A percentile compares a stretch with the other conserved stretches of the same genome.
These are phyloP conservation scores for Lodderomyces metapsilosis DNA, from an alignment of 1,139 yeast species.

Conservation along the genomic window DNA sequence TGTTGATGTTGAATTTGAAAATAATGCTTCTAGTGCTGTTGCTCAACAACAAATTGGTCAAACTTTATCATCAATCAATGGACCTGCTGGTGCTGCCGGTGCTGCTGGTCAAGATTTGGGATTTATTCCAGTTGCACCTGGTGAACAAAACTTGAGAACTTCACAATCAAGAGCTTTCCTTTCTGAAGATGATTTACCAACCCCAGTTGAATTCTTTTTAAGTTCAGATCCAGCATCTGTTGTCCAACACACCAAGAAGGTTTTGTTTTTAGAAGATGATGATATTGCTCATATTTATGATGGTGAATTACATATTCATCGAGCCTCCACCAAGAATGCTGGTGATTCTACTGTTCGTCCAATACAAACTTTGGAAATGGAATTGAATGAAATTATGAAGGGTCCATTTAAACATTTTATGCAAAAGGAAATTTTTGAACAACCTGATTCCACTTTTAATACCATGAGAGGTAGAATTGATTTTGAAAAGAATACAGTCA, in stretches of 20 bases:
- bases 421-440: conserved; percentile 99
- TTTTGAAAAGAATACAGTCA: conserved; percentile 73
- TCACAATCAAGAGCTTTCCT: conserved; percentile 92
- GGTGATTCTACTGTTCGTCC: conserved; percentile 93
- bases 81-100: conserved; percentile 10
- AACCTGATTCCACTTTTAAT: conserved; percentile 96
- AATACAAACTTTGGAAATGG: conserved; percentile 95
- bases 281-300: conserved; percentile 98
- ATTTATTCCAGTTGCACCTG: conserved; percentile 39
- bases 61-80: conserved; percentile 6
- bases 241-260: conserved; percentile 95
- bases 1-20: conserved; percentile 96
- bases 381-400: conserved; percentile 96
- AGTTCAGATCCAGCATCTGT: conserved; percentile 99
- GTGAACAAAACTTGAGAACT: conserved; percentile 65
- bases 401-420: conserved; percentile 95
- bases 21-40: conserved; percentile 17
- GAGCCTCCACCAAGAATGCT: conserved; percentile 79
- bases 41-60: conserved; percentile 19
- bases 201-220: conserved; percentile 93
- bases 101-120: conserved; percentile 22
- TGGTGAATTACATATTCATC: conserved; percentile 97
- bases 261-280: conserved; percentile 93
- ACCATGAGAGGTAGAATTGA: conserved; percentile 99
- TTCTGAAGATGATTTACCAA: conserved; percentile 87